These are phyloP conservation scores for Chaetomium fimeti DNA, from an alignment of 495 filamentous ascomycete genomes.

Conservation along the genomic window DNA sequence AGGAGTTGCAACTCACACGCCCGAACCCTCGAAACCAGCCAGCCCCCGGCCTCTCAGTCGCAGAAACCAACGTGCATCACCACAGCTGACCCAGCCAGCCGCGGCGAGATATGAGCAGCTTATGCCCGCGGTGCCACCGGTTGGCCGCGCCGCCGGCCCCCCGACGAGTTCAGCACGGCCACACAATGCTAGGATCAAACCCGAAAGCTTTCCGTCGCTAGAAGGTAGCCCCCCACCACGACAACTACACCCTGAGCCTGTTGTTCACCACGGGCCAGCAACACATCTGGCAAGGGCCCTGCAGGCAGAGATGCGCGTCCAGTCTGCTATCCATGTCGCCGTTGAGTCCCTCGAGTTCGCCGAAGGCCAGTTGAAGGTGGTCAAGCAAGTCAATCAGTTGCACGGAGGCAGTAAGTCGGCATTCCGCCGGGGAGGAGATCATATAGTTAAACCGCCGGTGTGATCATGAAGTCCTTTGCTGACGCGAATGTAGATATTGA, in stretches of 20 bases:
- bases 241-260: neutral
- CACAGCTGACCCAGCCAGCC: neutral
- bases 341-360: constrained; percentile 37
- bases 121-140: neutral
- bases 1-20: neutral
- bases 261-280: neutral
- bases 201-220: constrained; percentile 11
- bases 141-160: too few relatives aligned
- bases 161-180: neutral
- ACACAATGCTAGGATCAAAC: neutral
- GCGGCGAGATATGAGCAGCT: neutral
- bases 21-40: neutral
- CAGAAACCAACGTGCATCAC: neutral
- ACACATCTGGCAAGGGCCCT: constrained; percentile 28
- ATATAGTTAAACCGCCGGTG: too few relatives aligned
- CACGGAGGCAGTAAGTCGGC: constrained; percentile 29
- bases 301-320: constrained; percentile 36
- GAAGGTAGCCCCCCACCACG: too few relatives aligned
- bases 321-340: constrained; percentile 36
- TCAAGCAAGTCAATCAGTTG: constrained; percentile 30
- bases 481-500: constrained; percentile 22
- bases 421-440: too few relatives aligned
- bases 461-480: neutral
- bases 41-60: neutral
- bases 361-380: constrained; percentile 32